These are phyloP conservation scores for Termitomyces sp. DNA, from an alignment of 768 basidiomycete genomes.

Conservation along the genomic window DNA sequence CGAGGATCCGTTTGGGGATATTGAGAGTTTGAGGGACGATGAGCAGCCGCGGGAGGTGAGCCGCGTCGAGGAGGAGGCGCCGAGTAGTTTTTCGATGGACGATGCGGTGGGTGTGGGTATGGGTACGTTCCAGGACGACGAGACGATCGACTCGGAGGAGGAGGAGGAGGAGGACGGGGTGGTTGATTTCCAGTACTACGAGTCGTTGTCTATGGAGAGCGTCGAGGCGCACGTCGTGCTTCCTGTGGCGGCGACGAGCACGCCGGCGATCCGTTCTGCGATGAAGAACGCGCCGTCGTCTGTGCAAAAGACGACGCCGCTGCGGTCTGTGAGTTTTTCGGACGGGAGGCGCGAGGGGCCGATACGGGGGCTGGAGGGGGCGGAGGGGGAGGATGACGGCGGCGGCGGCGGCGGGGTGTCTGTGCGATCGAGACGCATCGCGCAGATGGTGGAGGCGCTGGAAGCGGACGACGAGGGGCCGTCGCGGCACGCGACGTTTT, in stretches of 20 bases:
- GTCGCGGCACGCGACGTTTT: conserved; percentile 42
- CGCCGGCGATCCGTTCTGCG: conserved; percentile 37
- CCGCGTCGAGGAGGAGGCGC: conserved; percentile 45
- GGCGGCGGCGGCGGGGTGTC: conserved; percentile 41
- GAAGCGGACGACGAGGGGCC: conserved; percentile 51
- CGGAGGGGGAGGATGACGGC: conserved; percentile 32
- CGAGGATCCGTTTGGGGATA: conserved; percentile 89
- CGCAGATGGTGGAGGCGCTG: conserved; percentile 71
- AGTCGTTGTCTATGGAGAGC: conserved; percentile 9
- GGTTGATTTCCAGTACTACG: conserved; percentile 34
- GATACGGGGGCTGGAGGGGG: conserved; percentile 53
- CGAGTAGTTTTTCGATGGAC: conserved; percentile 72
- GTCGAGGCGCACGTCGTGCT: conserved; percentile 1
- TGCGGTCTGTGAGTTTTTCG: conserved; percentile 91
- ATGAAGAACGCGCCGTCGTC: conserved; percentile 31
- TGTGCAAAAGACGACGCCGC: conserved; percentile 44
- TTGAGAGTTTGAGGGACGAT: conserved; percentile 79
- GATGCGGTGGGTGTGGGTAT: conserved; percentile 41
- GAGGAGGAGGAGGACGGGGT: conserved; percentile 20
- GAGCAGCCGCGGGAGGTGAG: conserved; percentile 35
- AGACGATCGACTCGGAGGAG: conserved; percentile 49
- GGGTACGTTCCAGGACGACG: conserved; percentile 32
- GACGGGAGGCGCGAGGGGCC: conserved; percentile 89
- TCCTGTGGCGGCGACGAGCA: conserved; percentile 5
- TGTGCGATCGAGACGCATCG: conserved; percentile 73